These are phyloP conservation scores for Penicillium macrosclerotiorum DNA, from an alignment of 495 filamentous ascomycete species.

Conservation along the genomic window DNA sequence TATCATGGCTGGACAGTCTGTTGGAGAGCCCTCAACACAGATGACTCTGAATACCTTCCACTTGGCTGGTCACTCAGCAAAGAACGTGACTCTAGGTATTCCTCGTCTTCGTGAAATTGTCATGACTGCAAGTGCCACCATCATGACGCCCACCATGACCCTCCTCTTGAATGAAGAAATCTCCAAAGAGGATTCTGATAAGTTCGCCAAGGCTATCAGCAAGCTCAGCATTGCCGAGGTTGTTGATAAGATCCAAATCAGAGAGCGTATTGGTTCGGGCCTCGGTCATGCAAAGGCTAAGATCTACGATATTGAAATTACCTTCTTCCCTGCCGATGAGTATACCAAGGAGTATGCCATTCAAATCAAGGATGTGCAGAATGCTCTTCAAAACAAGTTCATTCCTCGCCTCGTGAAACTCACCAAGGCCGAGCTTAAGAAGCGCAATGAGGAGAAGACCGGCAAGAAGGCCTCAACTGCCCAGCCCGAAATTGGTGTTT, in stretches of 20 bases:
- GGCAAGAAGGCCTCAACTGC: constrained; percentile 60
- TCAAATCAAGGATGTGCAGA: constrained; percentile 66
- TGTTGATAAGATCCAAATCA: constrained; percentile 76
- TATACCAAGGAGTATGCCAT: constrained; percentile 87
- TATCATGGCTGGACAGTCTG: constrained; percentile 92
- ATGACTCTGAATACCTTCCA: constrained; percentile 99
- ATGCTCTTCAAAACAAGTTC: constrained; percentile 76
- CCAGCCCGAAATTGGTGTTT: constrained; percentile 77
- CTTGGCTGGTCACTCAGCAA: constrained; percentile 95
- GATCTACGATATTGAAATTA: constrained; percentile 76
- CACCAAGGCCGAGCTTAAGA: constrained; percentile 74
- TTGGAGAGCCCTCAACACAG: constrained; percentile 96
- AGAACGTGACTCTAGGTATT: constrained; percentile 99
- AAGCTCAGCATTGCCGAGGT: constrained; percentile 84
- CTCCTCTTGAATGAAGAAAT: constrained; percentile 74
- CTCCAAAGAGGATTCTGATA: constrained; percentile 64
- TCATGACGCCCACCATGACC: constrained; percentile 92
- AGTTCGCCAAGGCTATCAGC: constrained; percentile 89
- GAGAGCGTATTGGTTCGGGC: constrained; percentile 70
- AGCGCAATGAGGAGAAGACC: constrained; percentile 64
- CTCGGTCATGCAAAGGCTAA: constrained; percentile 66
- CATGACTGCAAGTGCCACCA: constrained; percentile 88
- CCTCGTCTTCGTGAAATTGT: constrained; percentile 95
- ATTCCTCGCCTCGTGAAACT: constrained; percentile 65
- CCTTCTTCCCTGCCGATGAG: constrained; percentile 80